Conservation (phyloP, 495 filamentous ascomycete species). For the Aspergillus coremiiformis region DNA sequence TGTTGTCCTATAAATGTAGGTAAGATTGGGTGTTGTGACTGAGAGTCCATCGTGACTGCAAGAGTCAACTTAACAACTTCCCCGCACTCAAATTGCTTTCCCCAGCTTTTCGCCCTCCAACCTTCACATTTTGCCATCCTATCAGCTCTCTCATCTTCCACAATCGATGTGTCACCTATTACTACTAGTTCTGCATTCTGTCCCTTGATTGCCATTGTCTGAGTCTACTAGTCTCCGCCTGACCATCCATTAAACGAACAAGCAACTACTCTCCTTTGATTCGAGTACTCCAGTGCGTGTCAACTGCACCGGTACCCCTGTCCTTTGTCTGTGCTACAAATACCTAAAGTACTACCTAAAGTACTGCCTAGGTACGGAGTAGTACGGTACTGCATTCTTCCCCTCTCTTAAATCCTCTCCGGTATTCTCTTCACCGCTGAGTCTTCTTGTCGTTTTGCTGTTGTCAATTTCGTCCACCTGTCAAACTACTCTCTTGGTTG, state of each 20-base stretch:
- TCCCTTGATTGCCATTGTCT: conserved; percentile 9
- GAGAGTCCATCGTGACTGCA: background rate
- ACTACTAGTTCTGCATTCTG: conserved; percentile 1
- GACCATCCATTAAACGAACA: background rate
- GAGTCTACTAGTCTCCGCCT: conserved; percentile 13
- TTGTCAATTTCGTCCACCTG: background rate
- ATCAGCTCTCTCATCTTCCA: conserved; percentile 4
- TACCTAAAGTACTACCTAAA: no score
- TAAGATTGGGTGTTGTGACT: no score
- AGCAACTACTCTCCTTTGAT: conserved; percentile 8
- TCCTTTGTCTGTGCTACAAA: conserved; percentile 12
- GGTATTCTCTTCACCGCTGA: conserved; percentile 4
- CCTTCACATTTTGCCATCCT: conserved; percentile 5
- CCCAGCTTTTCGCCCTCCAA: conserved; percentile 12
- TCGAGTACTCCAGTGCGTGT: conserved; percentile 12
- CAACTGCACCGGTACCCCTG: conserved; percentile 18
- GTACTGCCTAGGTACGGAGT: no score
- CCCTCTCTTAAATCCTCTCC: conserved; percentile 10
- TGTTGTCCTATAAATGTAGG: no score
- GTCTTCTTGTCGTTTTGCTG: background rate
- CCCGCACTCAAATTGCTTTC: conserved; percentile 9
- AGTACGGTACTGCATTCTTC: background rate
- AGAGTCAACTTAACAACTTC: background rate
- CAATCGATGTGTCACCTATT: background rate
- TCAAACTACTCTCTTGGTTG: background rate